Conservation (phyloP, 2,329 filamentous ascomycete species). For the Colletotrichum chlorophyti region DNA sequence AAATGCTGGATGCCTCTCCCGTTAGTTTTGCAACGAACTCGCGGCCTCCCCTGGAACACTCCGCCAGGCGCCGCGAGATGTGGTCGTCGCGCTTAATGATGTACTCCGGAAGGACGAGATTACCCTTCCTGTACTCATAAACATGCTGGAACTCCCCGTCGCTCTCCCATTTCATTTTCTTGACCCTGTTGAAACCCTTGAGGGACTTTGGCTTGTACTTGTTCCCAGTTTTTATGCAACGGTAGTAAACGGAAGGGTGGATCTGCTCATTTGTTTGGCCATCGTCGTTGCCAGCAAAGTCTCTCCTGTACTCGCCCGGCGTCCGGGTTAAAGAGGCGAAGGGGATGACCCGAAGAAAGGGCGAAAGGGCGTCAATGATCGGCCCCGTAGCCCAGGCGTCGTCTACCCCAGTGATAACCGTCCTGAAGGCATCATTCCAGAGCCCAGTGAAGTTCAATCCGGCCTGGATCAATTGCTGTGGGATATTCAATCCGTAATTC, state of each 20-base stretch:
- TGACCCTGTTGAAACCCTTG: no score
- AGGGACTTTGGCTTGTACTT: no score
- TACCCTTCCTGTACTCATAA: no score
- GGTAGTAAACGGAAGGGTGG: constrained; percentile 18
- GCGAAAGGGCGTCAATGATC: constrained; percentile 3
- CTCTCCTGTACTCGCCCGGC: constrained; percentile 16
- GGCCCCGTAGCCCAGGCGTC: constrained; percentile 19
- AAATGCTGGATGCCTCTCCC: no score
- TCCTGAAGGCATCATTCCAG: not conserved
- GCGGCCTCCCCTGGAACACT: no score
- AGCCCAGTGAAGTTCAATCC: not conserved
- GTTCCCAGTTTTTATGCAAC: not conserved
- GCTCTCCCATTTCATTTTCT: no score
- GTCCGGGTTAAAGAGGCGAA: constrained; percentile 9
- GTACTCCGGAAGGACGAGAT: no score
- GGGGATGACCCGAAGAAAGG: constrained; percentile 1
- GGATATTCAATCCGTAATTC: not conserved
- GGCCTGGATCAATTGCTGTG: not conserved
- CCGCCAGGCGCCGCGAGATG: no score
- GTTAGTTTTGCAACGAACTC: no score
- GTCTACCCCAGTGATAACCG: not conserved
- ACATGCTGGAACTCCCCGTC: no score
- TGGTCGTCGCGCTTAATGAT: no score
- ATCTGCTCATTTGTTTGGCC: constrained; percentile 14
- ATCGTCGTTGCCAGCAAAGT: not conserved